Evolutionary conservation across 352 stramenopile genomes (phyloP), one percentile per base, ranked within the genome.

Genomic region (Globisporangium canariense): DNA sequence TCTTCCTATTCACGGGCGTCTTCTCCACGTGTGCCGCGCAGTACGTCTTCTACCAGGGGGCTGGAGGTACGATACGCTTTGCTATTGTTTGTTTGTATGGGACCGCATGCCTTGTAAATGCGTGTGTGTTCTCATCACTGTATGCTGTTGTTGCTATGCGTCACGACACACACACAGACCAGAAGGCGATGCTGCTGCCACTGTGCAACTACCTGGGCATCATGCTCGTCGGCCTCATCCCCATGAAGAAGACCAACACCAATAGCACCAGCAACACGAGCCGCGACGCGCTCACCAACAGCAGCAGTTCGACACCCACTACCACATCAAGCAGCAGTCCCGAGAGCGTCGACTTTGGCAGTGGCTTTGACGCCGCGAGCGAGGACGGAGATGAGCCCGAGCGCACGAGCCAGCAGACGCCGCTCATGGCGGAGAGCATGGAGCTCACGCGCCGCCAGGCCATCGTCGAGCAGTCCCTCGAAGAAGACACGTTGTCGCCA

Each of bases 141-240:
- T 38, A 28, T 22, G 16, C 41, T 47, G 16, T 3, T 46, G 40
- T 46, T 46, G 36, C 3, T 50, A 14, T 52, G 43, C 14, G 30
- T 10, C 16, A 22, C 5, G 10, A 14, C 36, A 36, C n/a, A 36
- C n/a, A 8, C 46, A 41, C 78, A 59, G 83, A 91, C 60, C 86
- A 94, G 67, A 81, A 78, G 43, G 79, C 81, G n/a, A 93, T 94
- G 83, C 70, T 94, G n/a, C 65, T 94, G 43, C 86, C 86, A 62
- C 76, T 94, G 3, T 93, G 86, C 70, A 94, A 94, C 73, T 94
- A 93, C 60, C 67, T 94, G 14, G 86, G 86, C 20, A 92, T 94
- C 77, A 92, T 93, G 84, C 79, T 94, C 30, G 85, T 92, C 2
- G 86, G 86, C 0, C 67, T 94, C 18, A 70, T 93, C 30, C 83